Base-by-base conservation (phyloP, 352 stramenopile species). In the Pythium inflatum region DNA sequence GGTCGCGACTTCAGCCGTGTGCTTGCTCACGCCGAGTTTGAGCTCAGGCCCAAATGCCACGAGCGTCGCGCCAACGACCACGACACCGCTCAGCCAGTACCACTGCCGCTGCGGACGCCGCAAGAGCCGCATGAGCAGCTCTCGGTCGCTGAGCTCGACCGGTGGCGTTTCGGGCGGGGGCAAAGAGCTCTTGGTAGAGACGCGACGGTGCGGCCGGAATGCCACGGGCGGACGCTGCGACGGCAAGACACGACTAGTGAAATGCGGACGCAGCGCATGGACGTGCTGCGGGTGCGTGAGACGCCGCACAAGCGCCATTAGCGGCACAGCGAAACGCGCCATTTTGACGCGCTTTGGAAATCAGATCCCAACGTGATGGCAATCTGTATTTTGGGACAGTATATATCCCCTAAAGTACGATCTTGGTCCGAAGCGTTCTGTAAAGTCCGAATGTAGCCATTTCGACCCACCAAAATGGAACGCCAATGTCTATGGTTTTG, bases 1-100 rank as follows among this genome's bases (percentile, higher is more conserved):
- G 33, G 83, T 90, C 53, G 86, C 87, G 20, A 95, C 80, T n/a
- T 95, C 85, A 1, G 87, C 87, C 40, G 85, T 95, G 65, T 93
- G 86, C 51, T 89, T 90, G 66, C 85, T 95, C 74, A 93, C 80
- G 46, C 86, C 85, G 34, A 90, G 48, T 50, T 92, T 91, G 25
- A 95, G 79, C 63, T 95, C 87, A 0, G 87, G 85, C 1, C 66
- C 82, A 33, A 95, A 94, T 38, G 85, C 87, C 57, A 92, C 75
- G 34, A 94, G 77, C 43, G 74, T 82, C 54, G 90, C 76, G 3
- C 76, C 76, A 0, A 74, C 51, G 24, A 90, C 48, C 6, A 78
- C 65, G 0, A 78, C 20, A 0, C 74, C 81, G 11, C 79, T 78
- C 1, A 90, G 8, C 82, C 82, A 92, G 64, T 77, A 79, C 78